These are phyloP conservation scores for Pseudozyma hubeiensis DNA, from an alignment of 1,284 basidiomycete genomes.

Conservation along the genomic window DNA sequence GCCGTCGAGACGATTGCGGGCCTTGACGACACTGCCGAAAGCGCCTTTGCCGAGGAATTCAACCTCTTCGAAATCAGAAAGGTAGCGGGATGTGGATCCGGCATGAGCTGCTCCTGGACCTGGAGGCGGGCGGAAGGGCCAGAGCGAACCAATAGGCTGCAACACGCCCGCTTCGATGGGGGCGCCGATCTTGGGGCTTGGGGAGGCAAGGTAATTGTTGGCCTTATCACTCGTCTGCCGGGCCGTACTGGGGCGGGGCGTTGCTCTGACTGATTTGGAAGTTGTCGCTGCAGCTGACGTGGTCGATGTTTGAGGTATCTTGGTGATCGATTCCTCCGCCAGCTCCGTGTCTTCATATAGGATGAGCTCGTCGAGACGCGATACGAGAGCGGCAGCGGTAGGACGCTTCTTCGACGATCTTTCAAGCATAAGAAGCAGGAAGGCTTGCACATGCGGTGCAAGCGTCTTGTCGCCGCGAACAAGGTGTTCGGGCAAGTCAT, in stretches of 20 bases:
- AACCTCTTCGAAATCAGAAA: constrained; percentile 68
- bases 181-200: constrained; percentile 15
- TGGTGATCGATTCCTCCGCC: constrained; percentile 34
- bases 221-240: constrained; percentile 24
- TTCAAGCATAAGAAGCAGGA: constrained; percentile 56
- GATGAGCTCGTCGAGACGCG: constrained; percentile 59
- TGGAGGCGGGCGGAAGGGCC: constrained; percentile 57
- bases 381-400: constrained; percentile 41
- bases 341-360: constrained; percentile 52
- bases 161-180: constrained; percentile 12
- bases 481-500: constrained; percentile 51
- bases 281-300: constrained; percentile 9
- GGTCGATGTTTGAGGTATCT: constrained; percentile 12
- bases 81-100: constrained; percentile 57
- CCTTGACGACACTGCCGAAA: constrained; percentile 94
- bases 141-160: constrained; percentile 53
- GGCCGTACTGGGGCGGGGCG: constrained; percentile 25
- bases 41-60: constrained; percentile 80
- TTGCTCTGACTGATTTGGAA: constrained; percentile 14
- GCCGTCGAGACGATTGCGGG: constrained; percentile 79
- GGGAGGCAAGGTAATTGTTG: constrained; percentile 8
- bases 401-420: constrained; percentile 54
- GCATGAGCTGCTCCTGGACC: constrained; percentile 22
- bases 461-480: constrained; percentile 25
- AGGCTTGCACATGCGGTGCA: constrained; percentile 39